Evolutionary conservation across 2,329 filamentous ascomycete genomes (phyloP), one percentile per base, ranked within the genome.

Genomic region (Chrysoporthe puriensis): DNA sequence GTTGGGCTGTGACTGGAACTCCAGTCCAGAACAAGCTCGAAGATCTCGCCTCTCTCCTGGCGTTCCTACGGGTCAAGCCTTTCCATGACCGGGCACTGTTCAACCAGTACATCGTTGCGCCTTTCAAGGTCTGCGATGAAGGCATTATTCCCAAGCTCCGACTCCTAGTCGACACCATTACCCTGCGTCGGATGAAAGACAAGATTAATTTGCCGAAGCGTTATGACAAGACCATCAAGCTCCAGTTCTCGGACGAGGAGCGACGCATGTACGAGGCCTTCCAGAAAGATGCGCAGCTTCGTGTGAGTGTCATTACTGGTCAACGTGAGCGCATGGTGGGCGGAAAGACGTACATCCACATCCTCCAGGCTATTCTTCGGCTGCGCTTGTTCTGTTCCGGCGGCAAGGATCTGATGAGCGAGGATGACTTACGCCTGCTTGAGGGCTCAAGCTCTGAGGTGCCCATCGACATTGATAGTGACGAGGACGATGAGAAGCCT

Each of bases 1-100:
- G 94, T 44, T 99, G 96, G 96, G 95, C 94, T 2, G 93, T 98
- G n/a, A 98, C 96, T 0, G 96, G 95, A 65, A 98, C 96, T 0
- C 96, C 94, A 0, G 92, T 98, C 9, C 95, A 98, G 78, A 99
- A 99, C 75, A 90, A 92, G 4, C 84, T 98, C 2, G 94, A 96
- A 71, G 96, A 99, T 76, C 84, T 98, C 32, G 92, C 93, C 16
- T 92, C 95, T 1, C 83, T 98, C 2, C 89, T 97, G 68, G 92
- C 90, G 43, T 98, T 98, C 75, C 82, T 98, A 54, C 89, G 91
- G 16, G 83, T 98, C 16, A 89, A 89, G 73, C 95, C 95, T 0
- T 98, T 98, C 74, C 89, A 97, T 69, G 90, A 95, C 61, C 87
- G 88, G 64, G 82, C 83, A 64, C 89, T 88, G 62, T 99, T 97